Conservation (phyloP, 2,329 filamentous ascomycete species). For the Polychaeton citri region DNA sequence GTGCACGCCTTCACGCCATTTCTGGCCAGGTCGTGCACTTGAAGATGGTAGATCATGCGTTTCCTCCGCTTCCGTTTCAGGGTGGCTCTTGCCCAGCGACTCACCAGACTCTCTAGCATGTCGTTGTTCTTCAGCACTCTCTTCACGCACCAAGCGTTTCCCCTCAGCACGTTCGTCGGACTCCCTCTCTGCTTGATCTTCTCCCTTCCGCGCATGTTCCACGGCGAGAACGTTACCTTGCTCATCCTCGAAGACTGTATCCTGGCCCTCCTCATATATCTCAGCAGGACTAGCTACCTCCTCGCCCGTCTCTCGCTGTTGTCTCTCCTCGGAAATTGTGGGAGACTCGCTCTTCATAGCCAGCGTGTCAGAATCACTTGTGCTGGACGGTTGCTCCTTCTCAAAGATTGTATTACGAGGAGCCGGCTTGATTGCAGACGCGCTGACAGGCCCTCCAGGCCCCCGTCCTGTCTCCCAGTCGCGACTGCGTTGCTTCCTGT, state of each 20-base stretch:
- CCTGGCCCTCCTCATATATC: conserved; percentile 65
- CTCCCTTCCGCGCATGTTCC: conserved; percentile 31
- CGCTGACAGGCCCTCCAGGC: conserved; percentile 74
- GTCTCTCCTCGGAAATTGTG: conserved; percentile 16
- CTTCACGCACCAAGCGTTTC: conserved; percentile 41
- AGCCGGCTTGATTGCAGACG: conserved; percentile 74
- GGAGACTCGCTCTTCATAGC: conserved; percentile 27
- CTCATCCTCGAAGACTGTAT: conserved; percentile 71
- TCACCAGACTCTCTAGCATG: too few species aligned
- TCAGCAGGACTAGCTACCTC: conserved; percentile 36
- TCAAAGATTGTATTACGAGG: conserved; percentile 9
- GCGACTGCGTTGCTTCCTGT: conserved; percentile 45
- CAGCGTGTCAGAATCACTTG: conserved; percentile 32
- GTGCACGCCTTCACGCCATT: conserved; percentile 27
- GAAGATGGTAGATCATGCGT: too few species aligned
- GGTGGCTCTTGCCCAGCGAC: too few species aligned
- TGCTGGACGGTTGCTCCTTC: conserved; percentile 13
- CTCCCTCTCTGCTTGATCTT: conserved; percentile 43
- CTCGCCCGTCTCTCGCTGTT: conserved; percentile 6
- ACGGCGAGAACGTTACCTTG: conserved; percentile 76
- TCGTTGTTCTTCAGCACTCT: too few species aligned
- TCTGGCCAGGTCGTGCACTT: conserved; percentile 22
- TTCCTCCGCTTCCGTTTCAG: too few species aligned
- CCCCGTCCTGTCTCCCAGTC: conserved; percentile 55
- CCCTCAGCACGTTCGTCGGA: conserved; percentile 45